Evolutionary conservation across 129 eudicot species (phyloP), one percentile per base, ranked within the genome.

Genomic region (Ambrosia trifida): DNA sequence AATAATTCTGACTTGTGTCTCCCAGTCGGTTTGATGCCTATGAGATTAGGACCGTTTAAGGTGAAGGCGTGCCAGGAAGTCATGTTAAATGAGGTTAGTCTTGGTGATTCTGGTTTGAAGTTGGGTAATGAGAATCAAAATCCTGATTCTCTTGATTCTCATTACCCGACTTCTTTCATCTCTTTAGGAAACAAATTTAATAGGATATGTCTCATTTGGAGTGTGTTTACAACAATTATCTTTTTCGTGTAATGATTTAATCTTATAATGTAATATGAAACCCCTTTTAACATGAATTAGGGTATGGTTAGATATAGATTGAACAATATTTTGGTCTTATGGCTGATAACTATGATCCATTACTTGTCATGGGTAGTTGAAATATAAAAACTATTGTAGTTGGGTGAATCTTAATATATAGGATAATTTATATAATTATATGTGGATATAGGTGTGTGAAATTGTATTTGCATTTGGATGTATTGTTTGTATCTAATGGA

Each of bases 1-100:
- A 78, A 81, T 32, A 93, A 93, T 78, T 80, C 95, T 17, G 80
- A 85, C 54, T 74, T 93, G 33, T 93, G 98, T 66, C 76, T 83
- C 61, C 79, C 78, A 3, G 10, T n/a, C 2, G 83, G 44, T 66
- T 62, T 35, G 71, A 17, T 51, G 58, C 60, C 86, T 4, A 9
- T 66, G 2, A 68, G 62, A 14, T 45, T 82, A 64, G 71, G 70
- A 11, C 95, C 98, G 4, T 76, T 80, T 80, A 93, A 93, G 19
- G 95, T 93, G 36, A 83, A 82, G 72, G 82, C 73, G 19, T 93
- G 98, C 73, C 78, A 52, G 12, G 68, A 83, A 44, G 64, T 38
- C 12, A 45, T 28, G 33, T 20, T 31, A 4, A 38, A 13, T n/a
- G 65, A 69, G 65, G 64, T 28, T 51, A 50, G 35, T 77, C 53